Evolutionary conservation across 179 eudicot genomes (phyloP), one percentile per base, ranked within the genome.

Genomic region (Heliamphora pulchella): DNA sequence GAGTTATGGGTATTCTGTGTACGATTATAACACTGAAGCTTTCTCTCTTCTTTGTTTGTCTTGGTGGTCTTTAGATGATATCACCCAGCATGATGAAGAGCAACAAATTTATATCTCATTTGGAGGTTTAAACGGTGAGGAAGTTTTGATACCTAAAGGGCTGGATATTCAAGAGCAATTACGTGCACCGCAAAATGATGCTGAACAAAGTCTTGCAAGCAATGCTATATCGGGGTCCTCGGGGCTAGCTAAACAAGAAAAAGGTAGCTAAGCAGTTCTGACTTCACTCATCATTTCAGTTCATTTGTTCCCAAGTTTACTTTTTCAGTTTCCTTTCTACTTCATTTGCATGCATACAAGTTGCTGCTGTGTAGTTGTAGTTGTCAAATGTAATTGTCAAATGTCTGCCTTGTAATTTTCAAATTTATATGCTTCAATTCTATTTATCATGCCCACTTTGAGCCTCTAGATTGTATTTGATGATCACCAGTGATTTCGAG

Each of bases 21-120:
- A 43, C 44, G 1, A 44, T 64, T 63, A 43, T 76, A 67, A 61
- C 69, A 48, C 82, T 78, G 75, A 83, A 48, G 71, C 64, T 55
- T 22, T n/a, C 46, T 66, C 48, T 75, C 79, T 7, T 18, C 53
- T 78, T 71, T 74, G 55, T 69, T 78, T 78, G 15, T 50, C 41
- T 82, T 53, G 71, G 71, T 69, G 74, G 77, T 75, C 75, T 71
- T 20, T 80, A 92, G 96, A 92, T 87, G 94, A 92, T 84, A 86
- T 89, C 77, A 87, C 88, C 58, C 91, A 88, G 79, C 79, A 82
- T 82, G 87, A 83, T 50, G 85, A 87, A 77, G 89, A 83, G 80
- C 86, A 63, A 64, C 81, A 39, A 44, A 75, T 79, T 76, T 48
- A 61, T 79, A 55, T 71, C 62, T 70, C 79, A 73, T 73, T 54